Conservation (phyloP, 495 filamentous ascomycete species). For the Annulohypoxylon nitens region DNA sequence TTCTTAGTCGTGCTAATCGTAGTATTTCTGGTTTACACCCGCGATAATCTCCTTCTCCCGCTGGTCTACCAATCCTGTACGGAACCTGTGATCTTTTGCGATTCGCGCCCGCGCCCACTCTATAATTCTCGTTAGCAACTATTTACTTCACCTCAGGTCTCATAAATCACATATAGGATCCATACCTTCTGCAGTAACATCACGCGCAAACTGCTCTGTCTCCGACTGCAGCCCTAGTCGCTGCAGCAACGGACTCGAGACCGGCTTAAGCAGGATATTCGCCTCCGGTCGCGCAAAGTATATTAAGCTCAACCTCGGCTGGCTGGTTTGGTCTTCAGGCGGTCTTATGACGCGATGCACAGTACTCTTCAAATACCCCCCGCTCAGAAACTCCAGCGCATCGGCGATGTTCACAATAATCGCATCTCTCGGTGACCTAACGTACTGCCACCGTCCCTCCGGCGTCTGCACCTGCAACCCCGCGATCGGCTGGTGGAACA, state of each 20-base stretch:
- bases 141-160: not conserved
- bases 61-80: constrained; percentile 46
- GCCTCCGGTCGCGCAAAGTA: constrained; percentile 62
- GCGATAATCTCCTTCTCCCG: constrained; percentile 54
- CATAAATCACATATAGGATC: not conserved
- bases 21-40: constrained; percentile 52
- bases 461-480: constrained; percentile 63
- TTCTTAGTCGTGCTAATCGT: constrained; percentile 36
- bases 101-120: constrained; percentile 52
- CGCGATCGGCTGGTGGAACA: constrained; percentile 69
- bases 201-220: constrained; percentile 46
- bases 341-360: constrained; percentile 66
- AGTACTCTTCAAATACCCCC: constrained; percentile 64
- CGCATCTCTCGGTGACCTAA: constrained; percentile 61
- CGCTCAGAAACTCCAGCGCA: constrained; percentile 62
- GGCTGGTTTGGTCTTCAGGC: constrained; percentile 61
- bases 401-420: constrained; percentile 67
- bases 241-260: constrained; percentile 61
- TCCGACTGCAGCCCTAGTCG: constrained; percentile 60
- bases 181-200: constrained; percentile 51
- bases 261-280: constrained; percentile 58
- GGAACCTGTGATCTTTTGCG: constrained; percentile 52
- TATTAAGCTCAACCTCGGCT: constrained; percentile 63
- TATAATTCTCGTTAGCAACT: constrained; percentile 29
- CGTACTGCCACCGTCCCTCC: constrained; percentile 59